Base-by-base conservation (phyloP, 805 yeast species). In the Zygosaccharomyces gambellarensis region DNA sequence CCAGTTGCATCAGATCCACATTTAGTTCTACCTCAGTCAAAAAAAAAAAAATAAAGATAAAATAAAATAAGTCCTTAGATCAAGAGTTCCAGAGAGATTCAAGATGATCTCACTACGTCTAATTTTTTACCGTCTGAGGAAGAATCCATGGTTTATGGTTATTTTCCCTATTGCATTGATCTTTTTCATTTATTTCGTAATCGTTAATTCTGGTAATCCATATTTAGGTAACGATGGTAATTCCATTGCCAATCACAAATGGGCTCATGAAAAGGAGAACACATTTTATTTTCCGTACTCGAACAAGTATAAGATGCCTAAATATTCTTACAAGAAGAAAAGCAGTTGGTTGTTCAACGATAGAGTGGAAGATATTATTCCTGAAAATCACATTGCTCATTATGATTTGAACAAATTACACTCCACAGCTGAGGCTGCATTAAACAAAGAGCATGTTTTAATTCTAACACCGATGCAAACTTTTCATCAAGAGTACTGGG, bases 381-480 rank as follows among this genome's bases (percentile, higher is more conserved):
- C 87, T 53, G 76, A 80, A 58, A 85, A 85, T 60, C 94, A 86
- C 63, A 85, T 87, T 53, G 77, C 86, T 34, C 95, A 87, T 62
- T 88, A 85, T 63, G 89, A 92, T 68, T 76, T 94, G 73, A 92
- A 94, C 71, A 77, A 78, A 56, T 72, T 92, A 56, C 81, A 81
- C 23, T 78, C 92, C 3, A 79, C 90, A 3, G 75, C 86, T 27
- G 77, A 80, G 67, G 86, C 96, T 19, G 81, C 81, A 45, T 77
- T 76, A 50, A 85, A 88, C 67, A 80, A 79, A 60, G 97, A 94
- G 65, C 84, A 86, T 54, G 87, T 94, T 19, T 75, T 94, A 64
- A 81, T 94, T 49, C 76, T 94, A 63, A 83, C 97, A 1, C 99
- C 99, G 32, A 82, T 94, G 80, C 85, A 95, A 39, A 79, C 82